Conservation (phyloP, 345 rosid genomes). For the Lepidium africanum region DNA sequence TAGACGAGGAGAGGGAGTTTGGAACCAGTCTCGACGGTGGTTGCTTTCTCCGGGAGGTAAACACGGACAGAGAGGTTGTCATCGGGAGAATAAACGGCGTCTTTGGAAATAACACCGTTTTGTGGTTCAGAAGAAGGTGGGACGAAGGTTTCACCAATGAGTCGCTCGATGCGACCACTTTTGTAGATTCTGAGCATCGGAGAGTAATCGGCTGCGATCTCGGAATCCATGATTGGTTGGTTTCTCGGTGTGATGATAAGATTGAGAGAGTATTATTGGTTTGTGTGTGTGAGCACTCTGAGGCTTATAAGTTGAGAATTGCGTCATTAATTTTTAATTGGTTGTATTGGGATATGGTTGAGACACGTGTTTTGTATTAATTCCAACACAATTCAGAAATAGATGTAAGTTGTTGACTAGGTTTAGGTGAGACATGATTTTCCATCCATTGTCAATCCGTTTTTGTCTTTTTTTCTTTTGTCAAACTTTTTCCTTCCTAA, state of each 20-base stretch:
- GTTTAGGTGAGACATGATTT: not conserved
- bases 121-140: conserved; percentile 30
- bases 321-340: not conserved
- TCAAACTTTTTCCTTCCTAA: too few species aligned
- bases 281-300: not conserved
- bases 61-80: conserved; percentile 28
- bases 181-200: conserved; percentile 31
- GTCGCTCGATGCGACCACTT: conserved; percentile 48
- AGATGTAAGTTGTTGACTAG: not conserved
- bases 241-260: not conserved
- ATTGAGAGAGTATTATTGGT: not conserved
- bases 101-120: conserved; percentile 34
- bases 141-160: conserved; percentile 29
- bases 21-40: not conserved
- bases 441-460: too few species aligned
- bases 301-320: not conserved
- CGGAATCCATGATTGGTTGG: conserved; percentile 19
- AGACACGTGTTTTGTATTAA: conserved; percentile 4
- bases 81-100: conserved; percentile 30
- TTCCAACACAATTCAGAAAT: not conserved
- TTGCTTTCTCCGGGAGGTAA: conserved; percentile 24
- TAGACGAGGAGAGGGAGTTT: conserved; percentile 50
- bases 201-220: conserved; percentile 27
- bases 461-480: too few species aligned
- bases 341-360: not conserved